A percentile compares a stretch with the other conserved stretches of the same genome.
Conservation (phyloP, 1,139 yeast species). For the Debaryomycetaceae sp. region DNA sequence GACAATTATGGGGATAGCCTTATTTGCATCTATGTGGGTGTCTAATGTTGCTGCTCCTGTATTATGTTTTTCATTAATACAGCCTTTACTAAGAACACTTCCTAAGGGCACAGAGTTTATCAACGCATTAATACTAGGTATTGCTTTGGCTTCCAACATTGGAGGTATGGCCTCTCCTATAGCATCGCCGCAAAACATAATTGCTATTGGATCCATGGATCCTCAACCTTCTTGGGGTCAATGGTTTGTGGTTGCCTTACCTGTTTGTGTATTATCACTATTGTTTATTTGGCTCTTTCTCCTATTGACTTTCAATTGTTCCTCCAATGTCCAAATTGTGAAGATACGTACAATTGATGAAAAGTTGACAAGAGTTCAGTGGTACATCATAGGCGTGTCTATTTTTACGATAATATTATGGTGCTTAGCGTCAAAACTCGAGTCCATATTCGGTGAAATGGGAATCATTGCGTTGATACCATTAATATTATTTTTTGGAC, state of each 20-base stretch:
- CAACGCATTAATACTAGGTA: slow-evolving; percentile 63
- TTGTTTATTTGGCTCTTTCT: slow-evolving; percentile 55
- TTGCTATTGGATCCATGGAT: slow-evolving; percentile 64
- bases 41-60: slow-evolving; percentile 80
- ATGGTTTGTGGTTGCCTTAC: slow-evolving; percentile 68
- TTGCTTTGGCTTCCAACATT: slow-evolving; percentile 67
- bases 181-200: slow-evolving; percentile 74
- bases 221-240: slow-evolving; percentile 76
- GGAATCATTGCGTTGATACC: slow-evolving; percentile 71
- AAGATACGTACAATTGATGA: slow-evolving; percentile 59
- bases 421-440: slow-evolving; percentile 64
- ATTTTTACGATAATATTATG: slow-evolving; percentile 61
- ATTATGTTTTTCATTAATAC: slow-evolving; percentile 62
- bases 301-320: slow-evolving; percentile 54
- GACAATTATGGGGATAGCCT: slow-evolving; percentile 64
- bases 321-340: slow-evolving; percentile 40
- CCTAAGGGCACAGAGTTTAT: slow-evolving; percentile 61
- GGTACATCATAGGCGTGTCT: slow-evolving; percentile 55
- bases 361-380: slow-evolving; percentile 56
- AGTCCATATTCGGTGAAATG: slow-evolving; percentile 61
- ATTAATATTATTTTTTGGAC: slow-evolving; percentile 63
- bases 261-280: slow-evolving; percentile 55
- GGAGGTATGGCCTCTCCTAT: slow-evolving; percentile 85
- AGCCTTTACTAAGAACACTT: slow-evolving; percentile 60
- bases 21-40: slow-evolving; percentile 75